Base-by-base conservation (phyloP, 1,139 yeast genomes). In the Zygosaccharomyces sapae region DNA sequence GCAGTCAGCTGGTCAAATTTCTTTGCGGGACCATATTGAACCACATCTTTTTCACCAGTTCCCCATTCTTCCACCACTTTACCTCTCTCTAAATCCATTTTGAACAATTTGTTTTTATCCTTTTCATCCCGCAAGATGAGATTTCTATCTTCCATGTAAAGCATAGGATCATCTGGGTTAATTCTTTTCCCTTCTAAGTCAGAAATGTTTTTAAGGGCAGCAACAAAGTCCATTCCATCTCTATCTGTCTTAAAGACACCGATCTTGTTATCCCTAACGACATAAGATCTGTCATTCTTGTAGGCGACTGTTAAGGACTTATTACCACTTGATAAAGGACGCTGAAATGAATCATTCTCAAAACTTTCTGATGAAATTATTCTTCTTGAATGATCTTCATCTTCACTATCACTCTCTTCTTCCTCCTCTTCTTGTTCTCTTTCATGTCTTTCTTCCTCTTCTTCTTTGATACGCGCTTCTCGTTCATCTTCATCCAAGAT, bases 51-150 rank as follows among this genome's bases (percentile, higher is more conserved):
- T 30, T 68, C 71, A 33, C 74, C 73, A 12, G 73, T 73, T 33
- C 74, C 69, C 95, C 95, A 88, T 63, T 86, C 94, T 59, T 88
- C 96, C 20, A 89, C 84, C 45, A 89, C 76, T 58, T 81, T 73
- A 5, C 96, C 96, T 48, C 81, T 76, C 58, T 77, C 86, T 48
- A 89, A 68, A 68, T 88, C 96, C 88, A 88, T 77, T 55, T 79
- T 77, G 67, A 76, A 86, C 43, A 88, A 66, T 30, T 71, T 73
- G 40, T 73, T 67, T 7, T 63, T 59, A 33, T 75, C 69, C 1
- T 68, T 58, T 1, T 71, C 69, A 57, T 79, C 80, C 56, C 83
- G 86, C 58, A 89, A 60, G 35, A 89, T 72, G 75, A 89, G 72
- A 1, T 77, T 68, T 27, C 78, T 72, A 65, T 89, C 97, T 54